Evolutionary conservation across 192 early-diverging fungal genomes (phyloP).

Genomic region (Podila epigama): DNA sequence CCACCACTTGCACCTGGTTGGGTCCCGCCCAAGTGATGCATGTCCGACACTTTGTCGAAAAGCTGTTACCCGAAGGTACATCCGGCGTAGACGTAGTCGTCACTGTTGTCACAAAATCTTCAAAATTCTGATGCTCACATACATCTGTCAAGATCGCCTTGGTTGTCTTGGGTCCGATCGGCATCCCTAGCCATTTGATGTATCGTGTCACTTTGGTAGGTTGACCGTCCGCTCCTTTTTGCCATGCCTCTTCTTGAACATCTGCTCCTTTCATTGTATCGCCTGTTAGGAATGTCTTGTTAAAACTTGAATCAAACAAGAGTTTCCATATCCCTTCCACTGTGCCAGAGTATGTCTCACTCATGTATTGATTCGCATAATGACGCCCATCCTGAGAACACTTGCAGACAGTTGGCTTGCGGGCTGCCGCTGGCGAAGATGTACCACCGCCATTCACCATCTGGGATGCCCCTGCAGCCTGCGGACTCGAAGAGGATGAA

Average conservation of each 20-base stretch:
- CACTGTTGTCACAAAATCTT: conserved; percentile 49
- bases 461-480: neutral
- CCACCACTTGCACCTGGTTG: conserved; percentile 47
- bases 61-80: conserved; percentile 61
- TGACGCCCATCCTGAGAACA: conserved; percentile 48
- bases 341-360: conserved; percentile 38
- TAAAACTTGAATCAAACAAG: conserved; percentile 47
- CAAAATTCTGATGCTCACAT: conserved; percentile 50
- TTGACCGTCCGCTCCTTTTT: conserved; percentile 4
- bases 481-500: neutral
- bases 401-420: conserved; percentile 21
- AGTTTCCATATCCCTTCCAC: conserved; percentile 48
- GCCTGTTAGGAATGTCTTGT: conserved; percentile 21
- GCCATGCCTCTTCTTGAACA: conserved; percentile 39
- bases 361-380: conserved; percentile 17
- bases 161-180: conserved; percentile 48
- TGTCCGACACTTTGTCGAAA: conserved; percentile 57
- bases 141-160: conserved; percentile 57
- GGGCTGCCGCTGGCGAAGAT: neutral
- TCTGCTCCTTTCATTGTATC: conserved; percentile 46
- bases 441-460: neutral
- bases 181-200: conserved; percentile 39
- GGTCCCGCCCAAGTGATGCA: conserved; percentile 61
- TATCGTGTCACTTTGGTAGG: conserved; percentile 21
- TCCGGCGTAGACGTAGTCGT: conserved; percentile 64